Evolutionary conservation across 2,329 filamentous ascomycete species (phyloP), one percentile per base, ranked within the genome.

Genomic region (Sporothrix variecibatus): DNA sequence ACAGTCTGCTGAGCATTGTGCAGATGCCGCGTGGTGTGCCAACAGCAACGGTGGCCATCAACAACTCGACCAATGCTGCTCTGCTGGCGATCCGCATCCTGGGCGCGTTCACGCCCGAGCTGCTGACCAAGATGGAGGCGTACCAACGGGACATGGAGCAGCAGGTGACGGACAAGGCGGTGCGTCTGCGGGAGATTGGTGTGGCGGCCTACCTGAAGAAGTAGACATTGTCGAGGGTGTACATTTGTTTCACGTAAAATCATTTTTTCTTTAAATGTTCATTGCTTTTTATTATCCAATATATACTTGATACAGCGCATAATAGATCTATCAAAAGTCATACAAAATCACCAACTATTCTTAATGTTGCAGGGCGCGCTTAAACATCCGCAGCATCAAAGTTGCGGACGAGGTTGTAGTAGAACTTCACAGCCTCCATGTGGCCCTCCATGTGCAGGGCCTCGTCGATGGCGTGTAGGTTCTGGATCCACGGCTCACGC

Each of bases 11-110:
- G 72, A 92, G 89, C 78, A 94, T 94, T 77, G 91, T 93, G 3
- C 92, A 94, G 80, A 94, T 94, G 92, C 93, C 92, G 6, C 82
- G 87, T 78, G 76, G 76, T 23, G 75, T 77, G 4, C 76, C 75
- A 11, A 90, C 91, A 17, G 92, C 92, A 6, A 94, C 92, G 0
- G 92, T 95, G 3, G 92, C 90, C 12, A 94, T 94, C 81, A 93
- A 94, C 82, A 94, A 94, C 83, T 92, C 91, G 31, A 92, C 92
- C 73, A 95, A 94, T 78, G 93, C 93, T 5, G 77, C 76, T 1
- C 72, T 78, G 34, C 62, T 78, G 58, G 77, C 77, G 3, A 72
- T 78, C n/a, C 72, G 75, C 17, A 75, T 74, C 20, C 73, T 77
- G 8, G 76, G 76, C 38, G 67, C 75, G 11, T 75, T 83, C 46